phyloP scores from a whole-genome alignment of 2,329 filamentous ascomycete species.

The Pseudogymnoascus sp. region DNA sequence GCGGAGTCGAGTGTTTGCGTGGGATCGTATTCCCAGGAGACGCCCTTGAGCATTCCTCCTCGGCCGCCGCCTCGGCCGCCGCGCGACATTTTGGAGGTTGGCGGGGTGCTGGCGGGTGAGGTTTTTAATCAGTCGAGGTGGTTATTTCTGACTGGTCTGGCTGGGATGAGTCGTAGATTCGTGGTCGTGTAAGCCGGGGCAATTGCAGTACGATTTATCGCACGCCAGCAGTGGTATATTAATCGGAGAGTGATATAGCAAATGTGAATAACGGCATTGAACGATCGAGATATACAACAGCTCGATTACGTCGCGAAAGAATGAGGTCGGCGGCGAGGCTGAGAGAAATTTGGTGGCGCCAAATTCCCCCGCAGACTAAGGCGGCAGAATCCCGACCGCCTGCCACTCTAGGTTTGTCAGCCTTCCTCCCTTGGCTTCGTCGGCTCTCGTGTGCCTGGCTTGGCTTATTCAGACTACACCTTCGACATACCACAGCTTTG shows the following conservation, averaged over 20 bases:
- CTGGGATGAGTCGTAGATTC: not conserved
- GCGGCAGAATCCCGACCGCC: not conserved
- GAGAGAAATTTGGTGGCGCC: slow-evolving; percentile 1
- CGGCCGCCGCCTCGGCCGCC: slow-evolving; percentile 15
- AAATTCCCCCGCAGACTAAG: not conserved
- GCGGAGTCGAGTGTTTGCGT: slow-evolving; percentile 29
- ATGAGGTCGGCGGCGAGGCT: slow-evolving; percentile 1
- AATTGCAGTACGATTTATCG: not conserved
- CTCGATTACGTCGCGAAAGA: not conserved
- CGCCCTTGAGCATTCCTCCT: slow-evolving; percentile 23
- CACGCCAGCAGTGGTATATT: not conserved
- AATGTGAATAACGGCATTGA: not conserved
- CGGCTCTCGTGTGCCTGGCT: not conserved
- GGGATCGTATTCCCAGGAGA: slow-evolving; percentile 26
- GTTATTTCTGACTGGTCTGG: not conserved
- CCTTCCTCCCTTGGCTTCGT: not conserved
- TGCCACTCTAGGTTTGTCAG: not conserved
- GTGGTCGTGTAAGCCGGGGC: not conserved
- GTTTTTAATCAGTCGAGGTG: not conserved
- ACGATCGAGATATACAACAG: not conserved
- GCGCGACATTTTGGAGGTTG: slow-evolving; percentile 12
- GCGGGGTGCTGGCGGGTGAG: not conserved
- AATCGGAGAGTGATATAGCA: not conserved
- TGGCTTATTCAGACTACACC: not conserved
- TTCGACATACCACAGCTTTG: not conserved